phyloP scores from a whole-genome alignment of 2,329 filamentous ascomycete genomes.

The Hypoxylon sp. region DNA sequence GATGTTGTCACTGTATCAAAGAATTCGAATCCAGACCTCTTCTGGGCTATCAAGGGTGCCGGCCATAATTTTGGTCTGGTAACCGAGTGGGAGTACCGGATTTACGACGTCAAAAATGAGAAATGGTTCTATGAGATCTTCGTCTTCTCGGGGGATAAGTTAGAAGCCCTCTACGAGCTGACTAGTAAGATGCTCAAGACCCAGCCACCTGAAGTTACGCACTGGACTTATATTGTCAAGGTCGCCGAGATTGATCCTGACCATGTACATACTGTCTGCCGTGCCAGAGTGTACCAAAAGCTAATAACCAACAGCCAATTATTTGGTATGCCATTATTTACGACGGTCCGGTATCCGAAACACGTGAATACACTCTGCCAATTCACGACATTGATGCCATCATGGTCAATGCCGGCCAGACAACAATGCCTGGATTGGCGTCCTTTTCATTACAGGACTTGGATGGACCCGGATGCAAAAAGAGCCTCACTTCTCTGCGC shows the following conservation, averaged over 20 bases:
- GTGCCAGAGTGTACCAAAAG: neutral
- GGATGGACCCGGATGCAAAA: conserved; percentile 35
- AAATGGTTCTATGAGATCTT: conserved; percentile 43
- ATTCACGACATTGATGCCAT: conserved; percentile 34
- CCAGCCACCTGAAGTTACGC: conserved; percentile 34
- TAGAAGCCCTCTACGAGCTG: conserved; percentile 33
- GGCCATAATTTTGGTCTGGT: conserved; percentile 44
- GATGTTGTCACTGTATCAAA: conserved; percentile 37
- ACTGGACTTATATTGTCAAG: conserved; percentile 41
- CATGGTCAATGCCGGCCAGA: conserved; percentile 30
- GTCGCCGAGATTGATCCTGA: conserved; percentile 31
- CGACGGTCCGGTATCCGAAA: conserved; percentile 27
- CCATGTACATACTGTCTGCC: conserved; percentile 29
- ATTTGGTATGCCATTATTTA: conserved; percentile 44
- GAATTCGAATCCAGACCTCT: conserved; percentile 46
- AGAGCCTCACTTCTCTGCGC: conserved; percentile 37
- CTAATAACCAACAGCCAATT: conserved; percentile 34
- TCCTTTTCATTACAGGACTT: conserved; percentile 30
- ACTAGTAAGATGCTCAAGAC: conserved; percentile 26
- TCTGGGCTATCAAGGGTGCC: conserved; percentile 42
- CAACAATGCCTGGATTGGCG: conserved; percentile 34
- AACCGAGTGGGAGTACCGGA: conserved; percentile 34
- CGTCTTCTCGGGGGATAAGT: conserved; percentile 39
- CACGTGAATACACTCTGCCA: conserved; percentile 35
- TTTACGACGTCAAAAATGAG: conserved; percentile 26